Evolutionary conservation across 306 rosid species (phyloP).

Genomic region (Hippophae gyantsensis): DNA sequence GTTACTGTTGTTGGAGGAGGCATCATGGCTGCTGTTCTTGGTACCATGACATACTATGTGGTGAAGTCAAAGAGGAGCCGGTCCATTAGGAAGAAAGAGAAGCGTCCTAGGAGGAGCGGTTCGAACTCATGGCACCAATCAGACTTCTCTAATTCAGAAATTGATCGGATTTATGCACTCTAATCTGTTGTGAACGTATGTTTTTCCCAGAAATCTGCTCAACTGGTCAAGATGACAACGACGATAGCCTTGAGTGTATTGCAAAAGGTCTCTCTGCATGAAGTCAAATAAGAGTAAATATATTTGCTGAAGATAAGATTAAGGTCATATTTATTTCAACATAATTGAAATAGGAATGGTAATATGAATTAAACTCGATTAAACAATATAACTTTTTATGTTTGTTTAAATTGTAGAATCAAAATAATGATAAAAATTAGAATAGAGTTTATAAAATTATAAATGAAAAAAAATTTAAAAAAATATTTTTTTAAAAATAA

Average conservation of each 20-base stretch:
- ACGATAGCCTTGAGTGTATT: not conserved
- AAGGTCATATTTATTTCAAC: too few relatives aligned
- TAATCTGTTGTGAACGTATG: conserved; percentile 24
- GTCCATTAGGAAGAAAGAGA: conserved; percentile 61
- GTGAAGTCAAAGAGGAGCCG: conserved; percentile 69
- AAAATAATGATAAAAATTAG: too few relatives aligned
- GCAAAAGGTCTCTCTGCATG: too few relatives aligned
- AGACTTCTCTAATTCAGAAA: conserved; percentile 81
- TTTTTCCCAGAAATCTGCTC: not conserved
- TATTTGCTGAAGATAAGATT: too few relatives aligned
- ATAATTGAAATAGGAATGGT: too few relatives aligned
- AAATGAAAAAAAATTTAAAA: too few relatives aligned
- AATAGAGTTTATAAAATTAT: too few relatives aligned
- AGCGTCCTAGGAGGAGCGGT: conserved; percentile 53
- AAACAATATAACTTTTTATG: too few relatives aligned
- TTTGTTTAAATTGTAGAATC: too few relatives aligned
- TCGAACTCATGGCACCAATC: conserved; percentile 92
- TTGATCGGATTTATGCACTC: conserved; percentile 73
- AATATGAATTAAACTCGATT: too few relatives aligned
- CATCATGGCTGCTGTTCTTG: conserved; percentile 86
- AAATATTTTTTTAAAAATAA: too few relatives aligned
- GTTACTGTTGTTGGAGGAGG: conserved; percentile 90
- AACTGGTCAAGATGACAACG: conserved; percentile 7
- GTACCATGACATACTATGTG: conserved; percentile 94
- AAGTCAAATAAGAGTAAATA: too few relatives aligned